A percentile compares a stretch with the other conserved stretches of the same genome.
These are phyloP conservation scores for Lenwebbia sp. DNA, from an alignment of 345 rosid genomes.

Conservation along the genomic window DNA sequence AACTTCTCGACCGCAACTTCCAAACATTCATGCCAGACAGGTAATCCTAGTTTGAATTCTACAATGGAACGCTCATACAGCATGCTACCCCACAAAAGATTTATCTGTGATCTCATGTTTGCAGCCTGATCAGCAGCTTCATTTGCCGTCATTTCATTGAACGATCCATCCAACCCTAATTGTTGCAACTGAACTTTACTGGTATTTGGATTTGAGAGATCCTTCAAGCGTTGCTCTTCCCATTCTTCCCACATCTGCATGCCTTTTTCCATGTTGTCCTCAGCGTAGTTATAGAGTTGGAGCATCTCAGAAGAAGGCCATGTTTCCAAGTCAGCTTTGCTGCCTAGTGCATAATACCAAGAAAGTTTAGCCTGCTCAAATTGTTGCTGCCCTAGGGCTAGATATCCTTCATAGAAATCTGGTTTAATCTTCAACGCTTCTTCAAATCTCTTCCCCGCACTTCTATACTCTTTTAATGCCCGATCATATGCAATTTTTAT, in stretches of 20 bases:
- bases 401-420: constrained; percentile 56
- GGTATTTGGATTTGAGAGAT: constrained; percentile 10
- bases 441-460: constrained; percentile 57
- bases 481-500: constrained; percentile 47
- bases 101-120: constrained; percentile 47
- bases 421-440: constrained; percentile 77
- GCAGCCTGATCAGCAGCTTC: constrained; percentile 41
- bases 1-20: constrained; percentile 76
- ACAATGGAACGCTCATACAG: constrained; percentile 79
- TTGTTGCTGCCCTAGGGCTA: constrained; percentile 70
- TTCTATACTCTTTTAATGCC: constrained; percentile 40
- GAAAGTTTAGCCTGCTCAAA: constrained; percentile 89
- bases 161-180: constrained; percentile 21
- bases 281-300: constrained; percentile 59
- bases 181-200: constrained; percentile 11
- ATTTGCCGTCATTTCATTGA: constrained; percentile 29
- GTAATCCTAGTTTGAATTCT: constrained; percentile 72
- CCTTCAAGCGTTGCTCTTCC: constrained; percentile 18
- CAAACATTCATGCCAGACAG: constrained; percentile 61
- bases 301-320: constrained; percentile 48
- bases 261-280: constrained; percentile 61
- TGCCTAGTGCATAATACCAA: constrained; percentile 65
- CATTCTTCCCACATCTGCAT: constrained; percentile 50
- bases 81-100: constrained; percentile 69
- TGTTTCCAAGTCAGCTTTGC: constrained; percentile 40